Evolutionary conservation across 2,329 filamentous ascomycete genomes (phyloP), one percentile per base, ranked within the genome.

Genomic region (Talaromyces sp.): DNA sequence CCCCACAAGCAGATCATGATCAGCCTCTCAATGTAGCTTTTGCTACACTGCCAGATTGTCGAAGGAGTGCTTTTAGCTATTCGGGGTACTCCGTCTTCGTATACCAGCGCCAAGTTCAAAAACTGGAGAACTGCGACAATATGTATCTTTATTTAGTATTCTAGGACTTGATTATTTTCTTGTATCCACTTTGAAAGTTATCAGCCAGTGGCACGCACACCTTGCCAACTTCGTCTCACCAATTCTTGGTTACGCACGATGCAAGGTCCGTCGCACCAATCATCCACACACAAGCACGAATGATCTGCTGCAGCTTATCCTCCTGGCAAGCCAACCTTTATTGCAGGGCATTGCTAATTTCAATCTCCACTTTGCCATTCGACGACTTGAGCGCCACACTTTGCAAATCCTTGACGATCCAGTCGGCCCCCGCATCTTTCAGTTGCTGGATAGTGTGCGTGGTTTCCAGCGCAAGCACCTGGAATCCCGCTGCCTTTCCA

Each of bases 401-500:
- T 61, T 82, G 80, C 77, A 96, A 81, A 76, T 97, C 91, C 74
- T 82, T 81, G 61, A 96, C 88, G 57, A 96, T 86, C 88, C 90
- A 96, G 78, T 96, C 92, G 52, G 93, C 91, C n/a, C 85, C 88
- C 4, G 92, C 91, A 54, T 83, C 85, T 63, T 82, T 78, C 56
- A 96, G 82, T 77, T 93, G 85, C 68, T 87, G 85, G 53, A 88
- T 79, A 28, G 84, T 86, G 77, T 96, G 93, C 70, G 91, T 96
- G 59, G 92, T 96, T 60, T 90, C 85, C 59, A 97, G 78, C n/a
- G 88, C 93, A 53, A 96, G 78, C 13, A 96, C 93, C 71, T 85
- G 88, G 79, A 90, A 96, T 1, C 92, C 92, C 10, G 93, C 93
- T 0, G 85, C 90, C 77, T 93, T 96, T 55, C 92, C 93, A 30